Percentiles rank a stretch among this genome's conserved stretches.
Conservation (phyloP, 2,329 filamentous ascomycete species). For the Clarireedia paspali region DNA sequence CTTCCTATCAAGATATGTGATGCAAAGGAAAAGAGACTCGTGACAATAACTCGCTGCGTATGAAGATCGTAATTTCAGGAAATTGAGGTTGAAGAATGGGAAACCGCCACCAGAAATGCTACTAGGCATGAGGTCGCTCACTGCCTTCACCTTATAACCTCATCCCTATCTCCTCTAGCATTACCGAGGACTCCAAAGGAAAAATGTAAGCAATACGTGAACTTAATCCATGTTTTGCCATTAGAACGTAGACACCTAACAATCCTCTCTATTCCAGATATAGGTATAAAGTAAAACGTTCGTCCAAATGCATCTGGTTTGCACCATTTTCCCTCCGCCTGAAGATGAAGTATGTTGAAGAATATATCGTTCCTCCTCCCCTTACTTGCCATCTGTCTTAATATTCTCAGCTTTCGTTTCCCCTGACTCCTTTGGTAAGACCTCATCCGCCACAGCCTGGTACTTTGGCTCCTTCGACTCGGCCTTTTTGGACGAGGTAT, state of each 20-base stretch:
- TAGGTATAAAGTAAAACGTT: slow-evolving; percentile 16
- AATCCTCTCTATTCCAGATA: slow-evolving; percentile 18
- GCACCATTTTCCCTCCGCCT: slow-evolving; percentile 4
- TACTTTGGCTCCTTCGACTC: slow-evolving; percentile 18
- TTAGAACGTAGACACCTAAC: slow-evolving; percentile 16
- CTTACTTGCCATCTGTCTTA: slow-evolving; percentile 2
- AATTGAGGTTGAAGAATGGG: slow-evolving; percentile 18
- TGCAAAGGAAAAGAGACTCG: slow-evolving; percentile 24
- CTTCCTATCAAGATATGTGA: slow-evolving; percentile 21
- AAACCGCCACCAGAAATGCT: slow-evolving; percentile 13
- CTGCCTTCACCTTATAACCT: slow-evolving; percentile 4
- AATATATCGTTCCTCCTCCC: background rate
- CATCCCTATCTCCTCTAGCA: slow-evolving; percentile 5
- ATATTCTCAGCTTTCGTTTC: background rate
- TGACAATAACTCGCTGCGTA: slow-evolving; percentile 24
- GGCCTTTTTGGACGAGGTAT: slow-evolving; percentile 13
- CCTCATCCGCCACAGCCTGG: slow-evolving; percentile 16
- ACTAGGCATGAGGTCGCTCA: slow-evolving; percentile 12
- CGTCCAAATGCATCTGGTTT: slow-evolving; percentile 18
- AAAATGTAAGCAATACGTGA: slow-evolving; percentile 15
- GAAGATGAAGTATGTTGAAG: background rate
- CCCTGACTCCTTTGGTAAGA: slow-evolving; percentile 8
- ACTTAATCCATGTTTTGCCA: slow-evolving; percentile 12
- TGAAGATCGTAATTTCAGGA: slow-evolving; percentile 25
- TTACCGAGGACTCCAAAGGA: slow-evolving; percentile 4